Base-by-base conservation (phyloP, 2,329 filamentous ascomycete genomes). In the Lachnellula occidentalis region DNA sequence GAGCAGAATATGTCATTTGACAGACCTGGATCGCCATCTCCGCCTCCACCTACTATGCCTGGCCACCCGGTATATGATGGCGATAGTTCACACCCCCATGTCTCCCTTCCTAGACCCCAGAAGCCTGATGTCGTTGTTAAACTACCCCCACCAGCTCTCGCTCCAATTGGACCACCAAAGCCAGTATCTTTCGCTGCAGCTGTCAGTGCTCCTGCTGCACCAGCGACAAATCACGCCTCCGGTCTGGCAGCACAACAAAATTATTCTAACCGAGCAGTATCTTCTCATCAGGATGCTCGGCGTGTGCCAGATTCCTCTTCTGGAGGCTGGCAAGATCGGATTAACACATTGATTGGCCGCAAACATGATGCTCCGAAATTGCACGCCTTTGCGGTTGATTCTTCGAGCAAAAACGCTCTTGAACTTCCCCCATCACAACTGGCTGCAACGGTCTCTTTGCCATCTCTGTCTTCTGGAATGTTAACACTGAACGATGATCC, bases 61-160 rank as follows among this genome's bases (percentile, higher is more conserved):
- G 83, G 79, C 9, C 88, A 92, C 64, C 88, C 88, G 5, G 88
- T 80, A 2, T 89, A 88, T 61, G 82, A 85, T 61, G 85, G 87
- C 31, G 81, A 89, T 63, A 75, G 73, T 1, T 72, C 73, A 34
- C 82, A 80, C 55, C 88, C 88, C 3, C 79, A 85, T 54, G 87
- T 92, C 7, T 83, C 81, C 36, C 73, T 92, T 8, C 88, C 88
- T 0, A 81, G 76, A 37, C 82, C 84, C 7, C 79, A 86, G 22
- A 45, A n/a, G 52, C 89, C 90, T 34, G 80, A 90, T 22, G 92
- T 97, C 12, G 80, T 90, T 24, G 92, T 97, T 12, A 90, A 86
- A 67, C 78, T 97, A 4, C 92, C 88, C 7, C 67, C 74, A 22
- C 72, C 75, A 17, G 69, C 72, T 48, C 66, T 74, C 21, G 66